Evolutionary conservation across 2,329 filamentous ascomycete species (phyloP), one percentile per base, ranked within the genome.

Genomic region (Macroventuria anomochaeta): DNA sequence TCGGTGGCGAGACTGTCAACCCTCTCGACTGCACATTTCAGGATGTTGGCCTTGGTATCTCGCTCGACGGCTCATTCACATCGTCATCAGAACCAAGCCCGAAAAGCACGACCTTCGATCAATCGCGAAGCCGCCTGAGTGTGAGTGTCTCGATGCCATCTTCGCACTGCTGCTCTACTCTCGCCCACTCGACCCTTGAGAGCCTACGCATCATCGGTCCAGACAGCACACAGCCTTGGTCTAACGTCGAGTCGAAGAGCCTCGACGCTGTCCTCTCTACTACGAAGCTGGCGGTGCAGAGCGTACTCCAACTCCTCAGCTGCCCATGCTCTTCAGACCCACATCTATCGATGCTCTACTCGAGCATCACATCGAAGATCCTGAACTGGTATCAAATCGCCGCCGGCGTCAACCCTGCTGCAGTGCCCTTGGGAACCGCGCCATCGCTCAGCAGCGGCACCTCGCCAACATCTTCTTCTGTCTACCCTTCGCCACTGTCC

Each of bases 291-390:
- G 69, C 68, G 7, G 61, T 68, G 11, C 49, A 64, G 34, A 69
- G 63, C 32, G 60, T 73, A n/a, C 53, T 63, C 10, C 58, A 70
- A 36, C 62, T 72, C 6, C 63, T 73, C 38, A 43, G 49, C 17
- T 73, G 70, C 52, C 57, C 66, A 12, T 73, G 70, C 57, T 67
- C 69, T 1, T 65, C 64, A 12, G 63, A 71, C 38, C 67, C 70
- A 3, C 70, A 73, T 40, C 65, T 71, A 21, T 69, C 68, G 7
- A 72, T 72, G 68, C 63, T 73, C 3, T 73, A 72, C 60, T 66
- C 66, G 4, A 71, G 68, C 58, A 73, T 73, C 47, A 63, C 65
- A 20, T 65, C 62, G 31, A 72, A 71, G 48, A 67, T 72, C 49
- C 21, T 73, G 23, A 63, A 62, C 21, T 73, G 69, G 70, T 73